These are phyloP conservation scores for Nannochloropsis oceanica DNA, from an alignment of 108 stramenopile genomes.

Conservation along the genomic window DNA sequence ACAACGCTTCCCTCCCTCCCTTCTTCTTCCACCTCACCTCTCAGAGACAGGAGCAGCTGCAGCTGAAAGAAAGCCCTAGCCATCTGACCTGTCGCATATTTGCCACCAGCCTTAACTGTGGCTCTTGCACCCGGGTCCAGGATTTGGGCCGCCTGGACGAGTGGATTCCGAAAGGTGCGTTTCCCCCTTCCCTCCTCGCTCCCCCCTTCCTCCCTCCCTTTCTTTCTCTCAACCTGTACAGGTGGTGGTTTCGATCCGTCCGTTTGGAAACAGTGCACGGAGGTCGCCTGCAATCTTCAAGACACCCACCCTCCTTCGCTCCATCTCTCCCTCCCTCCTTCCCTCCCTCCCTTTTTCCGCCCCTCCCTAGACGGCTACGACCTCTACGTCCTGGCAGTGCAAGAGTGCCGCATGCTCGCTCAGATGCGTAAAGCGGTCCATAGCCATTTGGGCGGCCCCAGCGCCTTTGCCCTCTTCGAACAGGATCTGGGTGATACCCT, in stretches of 20 bases:
- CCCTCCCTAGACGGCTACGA: not conserved
- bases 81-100: not conserved
- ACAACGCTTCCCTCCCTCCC: not conserved
- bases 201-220: not conserved
- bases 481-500: not conserved
- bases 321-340: not conserved
- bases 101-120: not conserved
- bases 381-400: not conserved
- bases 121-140: not conserved
- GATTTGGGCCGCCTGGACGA: not conserved
- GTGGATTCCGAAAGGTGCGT: not conserved
- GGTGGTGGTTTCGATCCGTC: too few species aligned
- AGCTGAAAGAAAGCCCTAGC: not conserved
- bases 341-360: not conserved
- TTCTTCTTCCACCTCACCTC: not conserved
- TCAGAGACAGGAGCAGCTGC: not conserved
- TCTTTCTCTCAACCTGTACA: not conserved
- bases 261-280: too few species aligned
- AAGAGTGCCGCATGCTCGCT: not conserved
- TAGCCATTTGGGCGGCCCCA: not conserved
- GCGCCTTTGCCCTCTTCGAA: not conserved
- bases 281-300: too few species aligned
- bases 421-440: not conserved
- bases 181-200: not conserved
- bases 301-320: too few species aligned